Evolutionary conservation across 345 rosid species (phyloP), one percentile per base, ranked within the genome.

Genomic region (Linum lewisii): DNA sequence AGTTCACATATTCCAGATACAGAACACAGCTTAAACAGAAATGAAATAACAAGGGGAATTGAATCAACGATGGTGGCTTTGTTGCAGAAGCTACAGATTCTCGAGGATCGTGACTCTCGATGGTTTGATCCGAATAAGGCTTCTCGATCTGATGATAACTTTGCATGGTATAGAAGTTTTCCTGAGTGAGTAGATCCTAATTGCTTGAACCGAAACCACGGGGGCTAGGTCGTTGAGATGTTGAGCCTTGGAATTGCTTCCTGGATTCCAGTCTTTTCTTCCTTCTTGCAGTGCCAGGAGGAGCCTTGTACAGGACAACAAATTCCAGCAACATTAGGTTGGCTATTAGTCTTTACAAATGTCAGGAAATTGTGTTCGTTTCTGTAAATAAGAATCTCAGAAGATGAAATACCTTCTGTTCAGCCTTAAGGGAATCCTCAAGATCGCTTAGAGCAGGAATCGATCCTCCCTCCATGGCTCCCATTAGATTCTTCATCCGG

Each of bases 401-500:
- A 47, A 62, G 42, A 44, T 11, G 51, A 66, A 57, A 64, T 62
- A 89, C 99, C 95, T 87, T 89, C 69, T 88, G 82, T 62, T 84
- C 84, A 56, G 82, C 67, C 79, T 93, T 89, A 70, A 93, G 69
- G 37, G 94, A 75, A 57, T 93, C 95, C 74, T 93, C 85, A 16
- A 89, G 94, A 72, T 76, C 73, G 79, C 92, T 93, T 54, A 89
- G 67, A 20, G 97, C 81, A 63, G 99, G 99, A 61, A 89, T 71
- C n/a, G 97, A 86, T 66, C 97, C 95, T 37, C 95, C 95, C 69
- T 85, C 87, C 97, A 89, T 84, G 45, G 78, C 82, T 57, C 95
- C 90, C 95, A 89, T 87, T 69, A 93, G 76, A 66, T 93, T 93
- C 94, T 89, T 93, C 99, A 93, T 89, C 7, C 78, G 81, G 37